Percentiles rank a stretch among this genome's conserved stretches.
These are phyloP conservation scores for Pyrrhoderma noxium DNA, from an alignment of 1,284 basidiomycete genomes.

Conservation along the genomic window DNA sequence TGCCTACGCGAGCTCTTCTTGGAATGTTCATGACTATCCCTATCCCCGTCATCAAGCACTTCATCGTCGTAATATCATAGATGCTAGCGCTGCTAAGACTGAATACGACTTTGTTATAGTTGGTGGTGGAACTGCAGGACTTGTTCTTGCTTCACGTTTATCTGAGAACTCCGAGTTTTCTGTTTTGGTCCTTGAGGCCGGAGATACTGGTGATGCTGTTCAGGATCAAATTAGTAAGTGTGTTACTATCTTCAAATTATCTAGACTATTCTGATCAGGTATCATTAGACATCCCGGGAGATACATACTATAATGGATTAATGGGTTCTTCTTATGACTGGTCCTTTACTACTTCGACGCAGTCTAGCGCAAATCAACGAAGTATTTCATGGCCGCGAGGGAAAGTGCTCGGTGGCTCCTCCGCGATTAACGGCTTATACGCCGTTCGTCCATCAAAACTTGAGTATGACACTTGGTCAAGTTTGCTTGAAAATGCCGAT, in stretches of 20 bases:
- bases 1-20: conserved; percentile 19
- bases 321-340: conserved; percentile 52
- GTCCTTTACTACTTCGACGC: conserved; percentile 48
- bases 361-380: conserved; percentile 36
- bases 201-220: conserved; percentile 49
- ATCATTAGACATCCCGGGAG: conserved; percentile 39
- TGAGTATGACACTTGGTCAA: conserved; percentile 51
- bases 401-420: conserved; percentile 65
- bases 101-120: conserved; percentile 52
- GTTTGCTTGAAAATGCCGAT: conserved; percentile 32
- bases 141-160: conserved; percentile 66
- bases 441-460: conserved; percentile 44
- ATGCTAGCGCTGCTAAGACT: conserved; percentile 31
- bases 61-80: conserved; percentile 33
- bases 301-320: conserved; percentile 46
- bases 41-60: conserved; percentile 18
- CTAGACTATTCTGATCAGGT: conserved; percentile 2
- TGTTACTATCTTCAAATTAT: background rate
- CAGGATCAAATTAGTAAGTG: conserved; percentile 31
- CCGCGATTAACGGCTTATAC: conserved; percentile 70
- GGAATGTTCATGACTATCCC: conserved; percentile 23
- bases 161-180: conserved; percentile 61
- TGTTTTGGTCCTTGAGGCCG: conserved; percentile 70
- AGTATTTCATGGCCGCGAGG: conserved; percentile 50
- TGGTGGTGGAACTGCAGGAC: conserved; percentile 67